These are phyloP conservation scores for Globisporangium cylindrosporum DNA, from an alignment of 352 stramenopile genomes.

Conservation along the genomic window DNA sequence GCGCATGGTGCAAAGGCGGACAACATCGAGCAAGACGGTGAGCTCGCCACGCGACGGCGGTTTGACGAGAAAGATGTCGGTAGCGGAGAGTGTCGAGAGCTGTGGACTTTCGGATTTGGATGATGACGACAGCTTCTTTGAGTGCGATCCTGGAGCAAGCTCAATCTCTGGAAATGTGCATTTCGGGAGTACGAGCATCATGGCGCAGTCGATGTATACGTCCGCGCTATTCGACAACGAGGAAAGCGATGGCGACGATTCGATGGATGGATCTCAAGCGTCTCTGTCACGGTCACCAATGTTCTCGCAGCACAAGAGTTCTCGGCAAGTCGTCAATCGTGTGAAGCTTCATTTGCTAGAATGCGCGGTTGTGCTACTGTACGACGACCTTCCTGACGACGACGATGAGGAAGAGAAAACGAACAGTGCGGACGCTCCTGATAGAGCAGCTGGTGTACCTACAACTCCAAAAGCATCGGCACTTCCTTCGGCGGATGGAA, in stretches of 20 bases:
- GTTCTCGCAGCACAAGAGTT: constrained; percentile 8
- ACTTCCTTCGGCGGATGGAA: constrained; percentile 55
- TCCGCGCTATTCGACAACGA: constrained; percentile 60
- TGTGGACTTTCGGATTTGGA: constrained; percentile 81
- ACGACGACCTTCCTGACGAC: constrained; percentile 72
- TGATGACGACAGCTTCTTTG: constrained; percentile 82
- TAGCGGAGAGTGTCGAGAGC: constrained; percentile 77
- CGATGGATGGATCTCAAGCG: not conserved
- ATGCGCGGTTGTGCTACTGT: constrained; percentile 69
- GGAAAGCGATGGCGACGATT: constrained; percentile 22
- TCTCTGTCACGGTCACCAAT: constrained; percentile 10
- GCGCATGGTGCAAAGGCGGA: constrained; percentile 23
- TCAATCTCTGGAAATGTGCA: constrained; percentile 29
- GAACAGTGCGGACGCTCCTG: constrained; percentile 20
- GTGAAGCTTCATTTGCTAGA: constrained; percentile 81
- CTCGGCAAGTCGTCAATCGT: constrained; percentile 49
- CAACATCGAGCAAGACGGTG: not conserved
- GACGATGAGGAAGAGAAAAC: constrained; percentile 32
- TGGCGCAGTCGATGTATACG: constrained; percentile 83
- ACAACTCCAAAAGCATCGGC: constrained; percentile 28
- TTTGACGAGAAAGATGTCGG: constrained; percentile 51
- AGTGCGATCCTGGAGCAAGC: constrained; percentile 67
- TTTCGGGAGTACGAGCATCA: constrained; percentile 41
- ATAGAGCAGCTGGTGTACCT: constrained; percentile 24
- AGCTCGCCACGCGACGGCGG: constrained; percentile 9